These are phyloP conservation scores for Scedosporium minutisporum DNA, from an alignment of 2,329 filamentous ascomycete species.

Conservation along the genomic window DNA sequence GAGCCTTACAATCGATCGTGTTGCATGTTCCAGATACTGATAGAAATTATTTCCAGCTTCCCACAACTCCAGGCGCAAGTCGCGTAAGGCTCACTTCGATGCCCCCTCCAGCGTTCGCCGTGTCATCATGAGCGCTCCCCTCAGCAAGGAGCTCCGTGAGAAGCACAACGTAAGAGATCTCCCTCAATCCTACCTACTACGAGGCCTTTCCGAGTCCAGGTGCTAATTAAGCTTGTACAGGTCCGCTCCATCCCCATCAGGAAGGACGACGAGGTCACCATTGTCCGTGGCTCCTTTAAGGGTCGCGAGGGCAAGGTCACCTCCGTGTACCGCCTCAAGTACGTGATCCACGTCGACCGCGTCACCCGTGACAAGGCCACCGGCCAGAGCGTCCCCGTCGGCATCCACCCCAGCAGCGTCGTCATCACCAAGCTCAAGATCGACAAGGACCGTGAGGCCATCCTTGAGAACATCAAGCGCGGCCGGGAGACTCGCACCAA, in stretches of 20 bases:
- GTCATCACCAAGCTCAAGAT: constrained; percentile 99
- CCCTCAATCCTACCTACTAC: neutral
- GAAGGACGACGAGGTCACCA: constrained; percentile 92
- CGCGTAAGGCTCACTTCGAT: constrained; percentile 95
- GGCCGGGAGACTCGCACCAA: constrained; percentile 70
- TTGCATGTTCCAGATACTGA: neutral
- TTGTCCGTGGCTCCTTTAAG: constrained; percentile 91
- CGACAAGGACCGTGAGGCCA: constrained; percentile 86
- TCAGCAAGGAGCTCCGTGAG: constrained; percentile 94
- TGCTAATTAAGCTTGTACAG: constrained; percentile 30
- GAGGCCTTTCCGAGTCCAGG: neutral
- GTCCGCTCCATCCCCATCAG: constrained; percentile 93
- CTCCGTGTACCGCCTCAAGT: constrained; percentile 97
- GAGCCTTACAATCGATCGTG: neutral
- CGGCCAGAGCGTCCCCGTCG: constrained; percentile 89
- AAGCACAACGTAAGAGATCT: constrained; percentile 81
- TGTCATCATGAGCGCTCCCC: constrained; percentile 91
- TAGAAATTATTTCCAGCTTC: constrained; percentile 36
- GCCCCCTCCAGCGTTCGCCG: constrained; percentile 91
- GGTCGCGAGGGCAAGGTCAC: constrained; percentile 97
- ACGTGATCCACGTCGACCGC: constrained; percentile 93
- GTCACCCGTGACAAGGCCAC: constrained; percentile 95
- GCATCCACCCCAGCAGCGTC: constrained; percentile 92
- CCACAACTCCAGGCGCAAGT: constrained; percentile 89
- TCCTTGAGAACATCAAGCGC: constrained; percentile 74